Evolutionary conservation across 106 monocot genomes (phyloP).

Genomic region (Platanthera zijinensis): DNA sequence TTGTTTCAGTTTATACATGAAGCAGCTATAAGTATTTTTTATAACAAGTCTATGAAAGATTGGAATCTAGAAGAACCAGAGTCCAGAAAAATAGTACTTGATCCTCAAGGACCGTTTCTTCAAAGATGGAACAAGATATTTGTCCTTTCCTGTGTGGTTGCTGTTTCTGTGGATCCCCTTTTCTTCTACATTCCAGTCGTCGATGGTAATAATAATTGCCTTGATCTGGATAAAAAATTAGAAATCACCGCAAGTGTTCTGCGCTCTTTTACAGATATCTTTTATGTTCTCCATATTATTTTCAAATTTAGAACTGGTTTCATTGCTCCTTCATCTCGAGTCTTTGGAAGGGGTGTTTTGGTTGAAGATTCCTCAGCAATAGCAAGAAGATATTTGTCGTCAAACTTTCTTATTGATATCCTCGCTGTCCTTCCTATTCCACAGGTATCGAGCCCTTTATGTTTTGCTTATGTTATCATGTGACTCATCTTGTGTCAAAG

Average conservation of each 20-base stretch:
- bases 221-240: constrained; percentile 61
- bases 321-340: constrained; percentile 83
- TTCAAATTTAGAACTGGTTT: constrained; percentile 93
- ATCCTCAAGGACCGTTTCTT: constrained; percentile 92
- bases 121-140: constrained; percentile 93
- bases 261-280: constrained; percentile 80
- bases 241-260: constrained; percentile 73
- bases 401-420: constrained; percentile 76
- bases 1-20: constrained; percentile 19
- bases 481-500: not conserved
- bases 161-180: constrained; percentile 79
- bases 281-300: constrained; percentile 80
- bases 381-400: constrained; percentile 67
- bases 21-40: constrained; percentile 17
- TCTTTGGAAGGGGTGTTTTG: constrained; percentile 87
- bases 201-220: constrained; percentile 31
- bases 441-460: constrained; percentile 42
- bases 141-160: constrained; percentile 73
- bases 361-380: constrained; percentile 66
- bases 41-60: constrained; percentile 18
- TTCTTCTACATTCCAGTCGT: constrained; percentile 91
- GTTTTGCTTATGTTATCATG: not conserved
- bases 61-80: constrained; percentile 15
- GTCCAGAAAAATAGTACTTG: constrained; percentile 53
- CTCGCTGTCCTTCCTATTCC: constrained; percentile 94